These are phyloP conservation scores for Plenodomus lindquistii DNA, from an alignment of 2,329 filamentous ascomycete genomes.

Conservation along the genomic window DNA sequence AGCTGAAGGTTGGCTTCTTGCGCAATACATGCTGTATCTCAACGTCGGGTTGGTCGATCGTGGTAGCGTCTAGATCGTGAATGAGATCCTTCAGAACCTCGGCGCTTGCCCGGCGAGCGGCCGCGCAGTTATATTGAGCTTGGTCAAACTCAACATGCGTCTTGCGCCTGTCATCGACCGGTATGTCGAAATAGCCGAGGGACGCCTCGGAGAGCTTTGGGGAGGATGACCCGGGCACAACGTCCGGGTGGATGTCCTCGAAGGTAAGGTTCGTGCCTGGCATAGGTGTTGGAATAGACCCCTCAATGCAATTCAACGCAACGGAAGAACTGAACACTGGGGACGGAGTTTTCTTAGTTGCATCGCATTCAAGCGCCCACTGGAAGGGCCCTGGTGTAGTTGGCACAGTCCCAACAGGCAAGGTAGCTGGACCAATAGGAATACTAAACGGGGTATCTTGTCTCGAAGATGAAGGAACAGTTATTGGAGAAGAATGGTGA, in stretches of 20 bases:
- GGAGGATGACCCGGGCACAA: background rate
- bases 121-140: background rate
- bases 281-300: conserved; percentile 25
- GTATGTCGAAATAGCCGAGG: background rate
- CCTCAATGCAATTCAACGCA: background rate
- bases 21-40: background rate
- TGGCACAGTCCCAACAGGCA: conserved; percentile 32
- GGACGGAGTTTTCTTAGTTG: conserved; percentile 3
- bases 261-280: conserved; percentile 29
- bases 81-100: background rate
- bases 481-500: conserved; percentile 34
- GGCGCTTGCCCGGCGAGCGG: background rate
- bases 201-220: background rate
- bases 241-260: conserved; percentile 10
- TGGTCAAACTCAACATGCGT: background rate
- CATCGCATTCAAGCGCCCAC: conserved; percentile 20
- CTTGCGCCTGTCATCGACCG: background rate
- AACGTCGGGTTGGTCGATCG: background rate
- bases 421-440: conserved; percentile 1
- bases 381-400: conserved; percentile 35
- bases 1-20: background rate
- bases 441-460: conserved; percentile 2
- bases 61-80: background rate
- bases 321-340: conserved; percentile 2
- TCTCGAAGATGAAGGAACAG: conserved; percentile 22